Percentiles rank a stretch among this genome's conserved stretches.
These are phyloP conservation scores for Akanthomyces dipterigenus DNA, from an alignment of 2,329 filamentous ascomycete genomes.

Conservation along the genomic window DNA sequence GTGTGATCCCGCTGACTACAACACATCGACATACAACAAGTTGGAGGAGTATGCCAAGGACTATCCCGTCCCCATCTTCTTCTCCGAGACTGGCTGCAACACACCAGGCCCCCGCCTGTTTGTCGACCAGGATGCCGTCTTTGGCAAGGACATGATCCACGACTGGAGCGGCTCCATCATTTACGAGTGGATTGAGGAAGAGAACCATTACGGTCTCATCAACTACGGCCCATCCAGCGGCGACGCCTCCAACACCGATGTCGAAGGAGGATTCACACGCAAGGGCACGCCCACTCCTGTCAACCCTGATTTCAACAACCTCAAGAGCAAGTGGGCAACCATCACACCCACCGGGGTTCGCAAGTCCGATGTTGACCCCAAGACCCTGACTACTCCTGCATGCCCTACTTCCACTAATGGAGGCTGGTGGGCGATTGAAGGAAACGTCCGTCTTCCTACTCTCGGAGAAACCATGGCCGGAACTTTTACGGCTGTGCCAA, in stretches of 20 bases:
- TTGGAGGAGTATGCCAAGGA: conserved; percentile 60
- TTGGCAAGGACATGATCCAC: conserved; percentile 64
- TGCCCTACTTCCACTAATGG: conserved; percentile 65
- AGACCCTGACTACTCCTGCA: conserved; percentile 51
- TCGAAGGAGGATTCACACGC: conserved; percentile 61
- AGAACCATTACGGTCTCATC: conserved; percentile 76
- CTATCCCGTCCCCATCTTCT: conserved; percentile 81
- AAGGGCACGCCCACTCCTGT: conserved; percentile 68
- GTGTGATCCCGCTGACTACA: conserved; percentile 57
- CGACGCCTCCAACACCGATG: conserved; percentile 43
- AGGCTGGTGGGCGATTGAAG: conserved; percentile 75
- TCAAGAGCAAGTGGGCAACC: conserved; percentile 69
- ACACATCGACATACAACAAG: conserved; percentile 59
- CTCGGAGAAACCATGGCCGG: conserved; percentile 48
- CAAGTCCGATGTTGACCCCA: conserved; percentile 57
- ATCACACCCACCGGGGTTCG: conserved; percentile 63
- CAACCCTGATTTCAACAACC: conserved; percentile 69
- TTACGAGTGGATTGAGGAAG: conserved; percentile 86
- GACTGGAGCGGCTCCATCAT: conserved; percentile 72
- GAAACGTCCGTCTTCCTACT: conserved; percentile 62
- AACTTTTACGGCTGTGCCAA: conserved; percentile 16
- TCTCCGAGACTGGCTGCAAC: conserved; percentile 86
- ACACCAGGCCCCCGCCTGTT: conserved; percentile 54
- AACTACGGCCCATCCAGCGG: conserved; percentile 60
- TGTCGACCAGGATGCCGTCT: conserved; percentile 68